Evolutionary conservation across 1,284 basidiomycete species (phyloP).

Genomic region (Cryptococcus maquisensis): DNA sequence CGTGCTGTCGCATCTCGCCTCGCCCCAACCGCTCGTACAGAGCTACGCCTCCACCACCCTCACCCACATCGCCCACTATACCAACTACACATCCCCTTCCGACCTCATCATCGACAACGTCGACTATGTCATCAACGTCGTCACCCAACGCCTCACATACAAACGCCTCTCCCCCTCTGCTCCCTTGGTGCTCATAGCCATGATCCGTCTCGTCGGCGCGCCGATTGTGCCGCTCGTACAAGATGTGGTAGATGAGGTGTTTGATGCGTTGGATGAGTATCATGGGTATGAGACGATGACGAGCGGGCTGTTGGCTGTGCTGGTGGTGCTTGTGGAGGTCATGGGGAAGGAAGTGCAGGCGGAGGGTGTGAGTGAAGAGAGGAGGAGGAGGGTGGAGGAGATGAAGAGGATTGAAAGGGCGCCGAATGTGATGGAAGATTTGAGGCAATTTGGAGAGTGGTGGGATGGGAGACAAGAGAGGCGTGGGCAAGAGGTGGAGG

Average conservation of each 20-base stretch:
- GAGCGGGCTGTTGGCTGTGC: slow-evolving; percentile 56
- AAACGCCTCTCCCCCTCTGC: slow-evolving; percentile 62
- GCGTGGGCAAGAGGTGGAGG: slow-evolving; percentile 41
- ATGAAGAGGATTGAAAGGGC: slow-evolving; percentile 46
- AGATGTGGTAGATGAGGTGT: slow-evolving; percentile 91
- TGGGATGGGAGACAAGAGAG: slow-evolving; percentile 54
- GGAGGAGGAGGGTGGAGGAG: slow-evolving; percentile 23
- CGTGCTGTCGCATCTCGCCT: slow-evolving; percentile 73
- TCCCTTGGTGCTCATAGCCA: slow-evolving; percentile 64
- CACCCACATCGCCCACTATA: slow-evolving; percentile 61
- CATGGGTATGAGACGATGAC: slow-evolving; percentile 69
- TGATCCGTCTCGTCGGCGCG: slow-evolving; percentile 76
- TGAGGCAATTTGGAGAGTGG: slow-evolving; percentile 61
- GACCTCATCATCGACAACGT: slow-evolving; percentile 86
- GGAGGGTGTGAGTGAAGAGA: slow-evolving; percentile 28
- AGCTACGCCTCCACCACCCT: slow-evolving; percentile 68
- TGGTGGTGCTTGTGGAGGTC: slow-evolving; percentile 83
- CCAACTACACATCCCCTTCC: slow-evolving; percentile 74
- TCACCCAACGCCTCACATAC: slow-evolving; percentile 71
- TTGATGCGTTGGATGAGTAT: slow-evolving; percentile 86
- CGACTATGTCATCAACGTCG: slow-evolving; percentile 85
- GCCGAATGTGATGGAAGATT: slow-evolving; percentile 39
- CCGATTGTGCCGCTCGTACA: slow-evolving; percentile 79
- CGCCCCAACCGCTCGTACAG: slow-evolving; percentile 62
- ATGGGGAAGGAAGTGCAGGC: slow-evolving; percentile 62